phyloP scores from a whole-genome alignment of 352 stramenopile genomes.

The Phytophthora melonis region DNA sequence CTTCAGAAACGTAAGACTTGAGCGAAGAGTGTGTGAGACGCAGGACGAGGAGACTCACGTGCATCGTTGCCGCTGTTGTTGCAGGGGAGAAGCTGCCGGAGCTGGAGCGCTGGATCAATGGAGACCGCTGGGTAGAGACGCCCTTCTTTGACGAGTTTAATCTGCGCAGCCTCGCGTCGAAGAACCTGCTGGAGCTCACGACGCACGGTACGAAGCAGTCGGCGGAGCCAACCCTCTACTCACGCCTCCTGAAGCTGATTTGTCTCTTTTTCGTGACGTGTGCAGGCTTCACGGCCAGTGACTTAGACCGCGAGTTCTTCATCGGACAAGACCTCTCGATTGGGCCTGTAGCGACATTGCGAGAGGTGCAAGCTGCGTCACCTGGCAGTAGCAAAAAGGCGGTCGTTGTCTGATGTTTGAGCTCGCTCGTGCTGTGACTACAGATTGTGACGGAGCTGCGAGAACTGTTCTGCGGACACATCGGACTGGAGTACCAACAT shows the following conservation, averaged over 20 bases:
- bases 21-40: background rate
- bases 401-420: conserved; percentile 35
- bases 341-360: conserved; percentile 79
- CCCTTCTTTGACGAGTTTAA: conserved; percentile 92
- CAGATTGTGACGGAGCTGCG: conserved; percentile 94
- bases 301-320: conserved; percentile 94
- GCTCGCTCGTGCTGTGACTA: conserved; percentile 40
- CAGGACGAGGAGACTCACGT: background rate
- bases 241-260: background rate
- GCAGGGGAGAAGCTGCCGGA: conserved; percentile 84
- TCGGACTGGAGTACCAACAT: conserved; percentile 99
- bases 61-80: background rate
- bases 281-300: conserved; percentile 89
- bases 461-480: conserved; percentile 96
- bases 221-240: background rate
- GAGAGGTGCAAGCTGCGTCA: conserved; percentile 46
- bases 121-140: conserved; percentile 84
- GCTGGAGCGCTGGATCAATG: conserved; percentile 87
- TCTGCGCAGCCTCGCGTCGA: conserved; percentile 80
- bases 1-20: conserved; percentile 70
- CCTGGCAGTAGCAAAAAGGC: background rate
- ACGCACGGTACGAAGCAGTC: conserved; percentile 61
- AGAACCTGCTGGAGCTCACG: conserved; percentile 85
- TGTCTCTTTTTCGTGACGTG: background rate
- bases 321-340: conserved; percentile 91